Base-by-base conservation (phyloP, 768 basidiomycete genomes). In the Tylopilus sp. region DNA sequence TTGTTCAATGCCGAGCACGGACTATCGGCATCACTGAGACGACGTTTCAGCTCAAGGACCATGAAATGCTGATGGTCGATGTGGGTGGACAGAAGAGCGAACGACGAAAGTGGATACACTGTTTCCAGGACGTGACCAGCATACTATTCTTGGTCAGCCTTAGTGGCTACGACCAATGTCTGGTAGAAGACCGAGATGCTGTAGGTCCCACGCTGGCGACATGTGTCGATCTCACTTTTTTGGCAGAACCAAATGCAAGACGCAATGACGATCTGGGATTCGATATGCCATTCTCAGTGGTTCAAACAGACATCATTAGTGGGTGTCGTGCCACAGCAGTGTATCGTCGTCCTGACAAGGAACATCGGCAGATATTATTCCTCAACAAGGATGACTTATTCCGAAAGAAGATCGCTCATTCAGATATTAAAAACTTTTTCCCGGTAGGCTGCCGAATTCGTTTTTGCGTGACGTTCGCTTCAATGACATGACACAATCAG, bases 241-340 rank as follows among this genome's bases (percentile, higher is more conserved):
- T 26, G 6, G 7, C 62, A 94, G 88, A 98, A 98, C 65, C 94
- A 95, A 84, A 95, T 98, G 93, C 90, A 95, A 74, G 94, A 98
- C 57, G 91, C 94, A 4, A 88, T 98, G 85, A 91, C 91, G n/a
- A 91, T 98, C 44, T 98, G 94, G 87, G 94, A 98, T 60, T 93
- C 92, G 38, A 95, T 98, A 79, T 95, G 92, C 71, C 92, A 97
- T 68, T 95, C 92, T 10, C 92, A 95, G 57, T 97, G 93, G 93
- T 97, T 97, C 73, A 89, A 90, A 70, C 82, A 88, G 57, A 95
- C 93, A 0, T 93, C 91, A 10, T 91, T 97, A 49, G 93, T 93
- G 57, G 40, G 86, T 73, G 17, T 38, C 40, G 35, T 21, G 18
- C 25, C 47, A 12, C 5, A 17, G 11, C n/a, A 13, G 22, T 0